These are phyloP conservation scores for Ensete ventricosum DNA, from an alignment of 176 grass and related monocot species.

Conservation along the genomic window DNA sequence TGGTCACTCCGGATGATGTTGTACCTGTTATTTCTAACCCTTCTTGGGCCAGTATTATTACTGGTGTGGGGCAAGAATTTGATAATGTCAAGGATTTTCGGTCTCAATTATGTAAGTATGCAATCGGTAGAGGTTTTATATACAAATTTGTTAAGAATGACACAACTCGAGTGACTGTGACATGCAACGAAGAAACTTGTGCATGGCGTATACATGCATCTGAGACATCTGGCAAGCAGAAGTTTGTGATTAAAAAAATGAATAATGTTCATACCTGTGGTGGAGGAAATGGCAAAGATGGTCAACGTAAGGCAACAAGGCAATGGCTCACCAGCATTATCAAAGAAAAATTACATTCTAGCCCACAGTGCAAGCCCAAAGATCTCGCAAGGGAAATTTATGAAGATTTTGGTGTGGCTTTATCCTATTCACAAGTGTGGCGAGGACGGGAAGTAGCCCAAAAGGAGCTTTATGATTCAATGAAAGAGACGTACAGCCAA, in stretches of 20 bases:
- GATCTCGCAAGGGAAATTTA: conserved; percentile 82
- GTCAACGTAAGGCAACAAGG: conserved; percentile 71
- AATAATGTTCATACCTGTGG: conserved; percentile 85
- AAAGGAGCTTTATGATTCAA: conserved; percentile 79
- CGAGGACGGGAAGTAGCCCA: conserved; percentile 78
- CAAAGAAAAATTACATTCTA: conserved; percentile 86
- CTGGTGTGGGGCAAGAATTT: conserved; percentile 94
- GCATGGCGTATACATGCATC: conserved; percentile 90
- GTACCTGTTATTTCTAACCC: conserved; percentile 2
- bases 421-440: conserved; percentile 97
- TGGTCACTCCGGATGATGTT: conserved; percentile 21
- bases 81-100: conserved; percentile 97
- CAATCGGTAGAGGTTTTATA: conserved; percentile 81
- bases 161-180: conserved; percentile 72
- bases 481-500: conserved; percentile 82
- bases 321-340: conserved; percentile 88
- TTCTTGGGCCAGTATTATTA: conserved; percentile 62
- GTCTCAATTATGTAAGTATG: conserved; percentile 86
- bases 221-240: conserved; percentile 79
- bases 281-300: conserved; percentile 60
- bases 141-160: conserved; percentile 96
- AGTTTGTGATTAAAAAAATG: conserved; percentile 96
- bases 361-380: conserved; percentile 63
- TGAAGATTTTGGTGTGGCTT: conserved; percentile 68
- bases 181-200: conserved; percentile 65